Evolutionary conservation across 495 filamentous ascomycete genomes (phyloP), one percentile per base, ranked within the genome.

Genomic region (Podospora pseudopauciseta): DNA sequence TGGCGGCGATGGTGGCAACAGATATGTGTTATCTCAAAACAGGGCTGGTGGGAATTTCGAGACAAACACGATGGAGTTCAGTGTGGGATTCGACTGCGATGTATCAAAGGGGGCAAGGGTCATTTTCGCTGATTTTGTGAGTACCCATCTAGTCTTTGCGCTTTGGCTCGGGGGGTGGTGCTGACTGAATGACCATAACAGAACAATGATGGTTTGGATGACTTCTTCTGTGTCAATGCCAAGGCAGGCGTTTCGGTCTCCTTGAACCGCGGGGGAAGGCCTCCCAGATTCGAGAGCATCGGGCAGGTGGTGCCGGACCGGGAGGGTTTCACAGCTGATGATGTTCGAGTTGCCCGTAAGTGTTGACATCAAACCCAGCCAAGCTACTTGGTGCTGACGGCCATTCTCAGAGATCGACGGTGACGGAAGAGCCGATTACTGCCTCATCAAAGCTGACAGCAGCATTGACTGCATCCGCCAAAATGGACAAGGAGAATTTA

Each of bases 351-450:
- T 28, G 64, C 64, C 4, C 39, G 64, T 65, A 4, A 20, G 64
- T 55, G 9, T 2, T n/a, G 23, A 55, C 19, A 6, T 49, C 27
- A 23, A 19, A 19, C 5, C 19, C 44, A 55, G n/a, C 6, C 2
- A 59, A 11, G 9, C 13, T 23, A 20, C 11, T 28, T 55, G 32
- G 15, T 16, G 20, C 64, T 66, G 34, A 60, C 7, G 30, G 30
- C 30, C 30, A 11, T 23, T 26, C 16, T 23, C 59, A 64, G 66
- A 68, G 27, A 68, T 68, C 49, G 66, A 68, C 18, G 66, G 66
- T 13, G 66, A 68, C 23, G 66, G 66, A 9, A 62, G 66, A 15
- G 66, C 66, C 11, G 66, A 68, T 39, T 63, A 63, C 60, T 68
- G 66, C 20, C 18, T 64, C 18, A 58, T 63, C 59, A 53, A 67